Evolutionary conservation across 2,329 filamentous ascomycete genomes (phyloP), one percentile per base, ranked within the genome.

Genomic region (Pseudomassariella vexata): DNA sequence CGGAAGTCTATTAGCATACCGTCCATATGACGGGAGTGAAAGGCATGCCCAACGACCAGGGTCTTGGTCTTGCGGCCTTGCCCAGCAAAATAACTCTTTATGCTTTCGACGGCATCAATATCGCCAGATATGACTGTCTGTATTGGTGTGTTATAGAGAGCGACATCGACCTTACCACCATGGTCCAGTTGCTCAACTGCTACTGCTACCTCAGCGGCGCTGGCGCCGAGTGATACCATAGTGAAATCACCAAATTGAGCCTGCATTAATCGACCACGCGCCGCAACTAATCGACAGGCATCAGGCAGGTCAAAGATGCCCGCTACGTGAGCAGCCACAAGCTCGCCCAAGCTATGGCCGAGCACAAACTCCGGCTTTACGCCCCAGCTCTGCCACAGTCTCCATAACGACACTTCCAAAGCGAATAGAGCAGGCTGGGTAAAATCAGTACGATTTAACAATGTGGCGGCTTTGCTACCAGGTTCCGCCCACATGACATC

Each of bases 361-460:
- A 59, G 37, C 0, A 57, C 42, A 25, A 50, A 42, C 6, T 47
- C 42, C 1, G 56, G 51, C 11, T 25, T 32, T 15, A 60, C 40
- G 5, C 55, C 54, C 43, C 46, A 52, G 17, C 40, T 46, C 32
- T 48, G 24, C 51, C 57, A 59, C 7, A 57, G 31, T 14, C 40
- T 34, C 39, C 45, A 55, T 6, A 60, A 39, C 2, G 52, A 47
- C 5, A 57, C 47, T 28, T 59, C 49, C 9, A 60, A 29, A 6
- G 54, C 42, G 27, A 57, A 59, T 9, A 59, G 36, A 17, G 53
- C 51, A 14, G 55, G 45, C 38, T 60, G 56, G 15, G 49, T 44
- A 36, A 46, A 53, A 28, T 56, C 52, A 3, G 55, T 52, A 9
- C 47, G 48, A 19, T 47, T 19, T 11, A 59, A 33, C 28, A 53